Conservation (phyloP, 2,329 filamentous ascomycete species). For the Nannizzia gypsea region DNA sequence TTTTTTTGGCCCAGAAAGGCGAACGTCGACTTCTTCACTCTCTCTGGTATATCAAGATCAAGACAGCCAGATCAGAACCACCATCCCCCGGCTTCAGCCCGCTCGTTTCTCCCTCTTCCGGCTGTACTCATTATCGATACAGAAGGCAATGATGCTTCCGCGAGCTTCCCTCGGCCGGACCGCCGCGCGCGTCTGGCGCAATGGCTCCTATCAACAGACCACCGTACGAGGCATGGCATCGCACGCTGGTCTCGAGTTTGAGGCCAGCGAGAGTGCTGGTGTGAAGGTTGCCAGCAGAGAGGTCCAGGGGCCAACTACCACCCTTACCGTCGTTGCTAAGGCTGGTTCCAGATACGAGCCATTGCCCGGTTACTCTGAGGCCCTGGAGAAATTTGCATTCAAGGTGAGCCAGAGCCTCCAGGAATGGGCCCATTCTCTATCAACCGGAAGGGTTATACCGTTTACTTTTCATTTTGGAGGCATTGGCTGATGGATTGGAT, state of each 20-base stretch:
- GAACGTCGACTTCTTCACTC: constrained; percentile 24
- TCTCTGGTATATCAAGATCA: neutral
- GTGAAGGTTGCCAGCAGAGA: constrained; percentile 91
- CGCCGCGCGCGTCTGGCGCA: constrained; percentile 51
- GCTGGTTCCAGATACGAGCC: constrained; percentile 89
- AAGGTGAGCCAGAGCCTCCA: constrained; percentile 51
- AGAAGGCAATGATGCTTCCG: constrained; percentile 53
- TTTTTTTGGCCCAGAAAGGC: neutral
- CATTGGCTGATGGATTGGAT: constrained; percentile 8
- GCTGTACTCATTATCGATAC: constrained; percentile 38
- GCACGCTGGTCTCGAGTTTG: constrained; percentile 70
- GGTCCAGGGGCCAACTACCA: constrained; percentile 75
- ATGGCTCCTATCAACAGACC: constrained; percentile 46
- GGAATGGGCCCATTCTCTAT: neutral
- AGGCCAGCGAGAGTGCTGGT: constrained; percentile 72
- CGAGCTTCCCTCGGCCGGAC: constrained; percentile 53
- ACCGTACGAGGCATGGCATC: constrained; percentile 52
- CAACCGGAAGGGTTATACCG: neutral
- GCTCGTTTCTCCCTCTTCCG: constrained; percentile 14
- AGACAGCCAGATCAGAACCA: neutral
- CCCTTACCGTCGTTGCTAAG: constrained; percentile 83
- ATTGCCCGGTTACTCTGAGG: constrained; percentile 77
- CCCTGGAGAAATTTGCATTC: constrained; percentile 91
- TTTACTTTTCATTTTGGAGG: neutral
- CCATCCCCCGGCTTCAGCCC: constrained; percentile 24